Base-by-base conservation (phyloP, 805 yeast species). In the Pichia nakasei region DNA sequence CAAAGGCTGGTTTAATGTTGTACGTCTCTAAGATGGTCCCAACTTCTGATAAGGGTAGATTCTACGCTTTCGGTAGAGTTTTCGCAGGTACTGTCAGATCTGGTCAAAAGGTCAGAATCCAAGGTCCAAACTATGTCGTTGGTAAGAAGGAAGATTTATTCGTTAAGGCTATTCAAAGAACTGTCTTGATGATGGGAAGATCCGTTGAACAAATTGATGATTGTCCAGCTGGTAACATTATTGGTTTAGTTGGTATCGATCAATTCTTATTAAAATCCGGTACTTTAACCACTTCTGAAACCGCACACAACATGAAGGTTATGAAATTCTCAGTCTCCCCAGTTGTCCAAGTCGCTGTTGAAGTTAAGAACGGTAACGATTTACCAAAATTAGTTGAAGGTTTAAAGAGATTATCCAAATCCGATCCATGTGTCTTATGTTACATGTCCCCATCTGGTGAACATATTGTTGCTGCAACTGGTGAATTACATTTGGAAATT, bases 1-100 rank as follows among this genome's bases (percentile, higher is more conserved):
- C 97, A 67, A 82, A 72, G 66, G 96, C 95, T 63, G 97, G 91
- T 69, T 84, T 91, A 68, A 91, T 91, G 98, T 81, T 91, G 68
- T 91, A 91, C 88, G 93, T 91, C 67, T 93, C 97, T 75, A 91
- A 91, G 96, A 91, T 91, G 98, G 97, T 91, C 61, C 98, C 98
- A 75, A 91, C 98, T 70, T 91, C 97, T 62, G 98, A 91, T 75
- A 93, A 91, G 81, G 98, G 98, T 82, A 88, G 98, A 79, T 91
- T 91, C 95, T 91, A 88, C 84, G 98, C 98, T 68, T 93, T 91
- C 78, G 98, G 98, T 75, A 93, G 98, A 82, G 97, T 91, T 70
- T 91, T 91, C 79, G 85, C 97, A 62, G 98, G 98, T 88, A 91
- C 97, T 66, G 97, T 93, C 66, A 85, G 75, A 72, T 86, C 96